A percentile compares a stretch with the other conserved stretches of the same genome.
These are phyloP conservation scores for Phytophthora colocasiae DNA, from an alignment of 352 stramenopile species.

Conservation along the genomic window DNA sequence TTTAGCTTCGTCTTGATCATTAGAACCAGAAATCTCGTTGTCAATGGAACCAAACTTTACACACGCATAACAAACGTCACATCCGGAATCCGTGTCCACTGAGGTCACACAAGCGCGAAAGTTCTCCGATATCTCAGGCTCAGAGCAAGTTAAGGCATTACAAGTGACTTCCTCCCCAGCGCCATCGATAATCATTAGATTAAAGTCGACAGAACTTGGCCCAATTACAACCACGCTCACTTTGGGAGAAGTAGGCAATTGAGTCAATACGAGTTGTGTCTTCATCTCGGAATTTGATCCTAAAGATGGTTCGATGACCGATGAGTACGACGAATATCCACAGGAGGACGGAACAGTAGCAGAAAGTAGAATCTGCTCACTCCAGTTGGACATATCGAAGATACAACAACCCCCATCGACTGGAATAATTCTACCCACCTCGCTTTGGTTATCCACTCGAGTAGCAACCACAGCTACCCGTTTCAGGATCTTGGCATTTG, in stretches of 20 bases:
- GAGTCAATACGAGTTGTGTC: conserved; percentile 32
- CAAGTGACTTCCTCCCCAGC: conserved; percentile 7
- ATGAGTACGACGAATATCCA: conserved; percentile 48
- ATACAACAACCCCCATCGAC: conserved; percentile 57
- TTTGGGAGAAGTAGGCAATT: conserved; percentile 25
- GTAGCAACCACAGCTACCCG: conserved; percentile 45
- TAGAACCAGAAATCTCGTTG: not conserved
- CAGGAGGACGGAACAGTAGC: conserved; percentile 14
- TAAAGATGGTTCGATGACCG: conserved; percentile 31
- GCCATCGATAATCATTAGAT: conserved; percentile 5
- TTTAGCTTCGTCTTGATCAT: conserved; percentile 5
- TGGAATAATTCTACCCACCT: conserved; percentile 37
- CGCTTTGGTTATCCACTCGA: conserved; percentile 45
- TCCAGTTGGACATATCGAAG: conserved; percentile 74
- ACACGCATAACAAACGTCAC: conserved; percentile 26
- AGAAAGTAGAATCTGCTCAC: conserved; percentile 50
- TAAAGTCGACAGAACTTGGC: not conserved
- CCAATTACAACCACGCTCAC: conserved; percentile 20
- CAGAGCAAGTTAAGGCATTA: not conserved
- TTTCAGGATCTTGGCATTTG: conserved; percentile 40
- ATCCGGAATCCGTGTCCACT: conserved; percentile 14
- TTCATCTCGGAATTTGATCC: not conserved
- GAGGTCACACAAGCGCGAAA: not conserved
- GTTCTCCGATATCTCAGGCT: conserved; percentile 4
- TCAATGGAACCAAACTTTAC: conserved; percentile 12